Conservation (phyloP, 1,139 yeast genomes). For the Wickerhamomyces sp. region DNA sequence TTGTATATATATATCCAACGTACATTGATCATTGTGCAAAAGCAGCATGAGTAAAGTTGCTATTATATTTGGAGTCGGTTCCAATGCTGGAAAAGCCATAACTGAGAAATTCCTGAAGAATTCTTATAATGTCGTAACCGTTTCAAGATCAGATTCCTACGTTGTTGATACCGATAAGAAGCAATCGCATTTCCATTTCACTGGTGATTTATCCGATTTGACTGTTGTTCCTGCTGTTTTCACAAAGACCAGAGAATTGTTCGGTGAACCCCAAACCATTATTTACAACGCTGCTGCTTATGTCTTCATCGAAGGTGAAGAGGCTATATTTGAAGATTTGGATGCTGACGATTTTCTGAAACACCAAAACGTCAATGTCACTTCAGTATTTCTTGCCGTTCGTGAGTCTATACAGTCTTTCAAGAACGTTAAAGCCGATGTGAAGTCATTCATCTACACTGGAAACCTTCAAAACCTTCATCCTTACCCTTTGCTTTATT, state of each 20-base stretch:
- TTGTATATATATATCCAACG: no score
- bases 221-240: constrained; percentile 1
- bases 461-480: constrained; percentile 4
- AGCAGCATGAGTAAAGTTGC: no score
- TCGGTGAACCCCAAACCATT: constrained; percentile 5
- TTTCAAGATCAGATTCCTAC: constrained; percentile 2
- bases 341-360: not conserved
- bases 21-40: no score
- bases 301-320: not conserved
- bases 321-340: no score
- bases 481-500: not conserved
- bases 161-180: no score
- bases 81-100: constrained; percentile 1
- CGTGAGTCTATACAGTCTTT: not conserved
- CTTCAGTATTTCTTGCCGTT: not conserved
- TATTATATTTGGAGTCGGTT: constrained; percentile 4
- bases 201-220: constrained; percentile 1
- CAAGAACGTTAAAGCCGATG: not conserved
- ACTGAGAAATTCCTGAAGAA: constrained; percentile 2
- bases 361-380: constrained; percentile 1
- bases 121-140: constrained; percentile 5
- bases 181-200: constrained; percentile 2
- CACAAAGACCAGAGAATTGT: constrained; percentile 2
- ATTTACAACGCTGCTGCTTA: constrained; percentile 5
- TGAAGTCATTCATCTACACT: constrained; percentile 3